Evolutionary conservation across 345 rosid species (phyloP), one percentile per base, ranked within the genome.

Genomic region (Carallia pectinifolia): DNA sequence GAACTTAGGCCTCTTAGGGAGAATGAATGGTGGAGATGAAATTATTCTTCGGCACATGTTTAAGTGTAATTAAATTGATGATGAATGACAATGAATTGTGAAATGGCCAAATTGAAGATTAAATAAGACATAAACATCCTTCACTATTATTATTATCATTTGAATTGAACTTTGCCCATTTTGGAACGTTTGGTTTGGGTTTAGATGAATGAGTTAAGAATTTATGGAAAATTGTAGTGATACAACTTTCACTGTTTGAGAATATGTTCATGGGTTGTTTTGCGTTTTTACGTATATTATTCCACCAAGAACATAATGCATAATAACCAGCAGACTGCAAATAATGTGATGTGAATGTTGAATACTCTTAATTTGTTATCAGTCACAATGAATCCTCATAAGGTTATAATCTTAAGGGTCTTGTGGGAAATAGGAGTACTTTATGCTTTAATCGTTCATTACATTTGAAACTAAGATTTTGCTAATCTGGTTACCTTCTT

Each of bases 41-140:
- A 52, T 56, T 33, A 65, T 72, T 68, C 74, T 31, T 78, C 56
- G 13, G 40, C 17, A 47, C 39, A 27, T 64, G 68, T 63, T 54
- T 27, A 53, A 17, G 29, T 33, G 27, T 13, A 17, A 70, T 50
- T 2, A 40, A 39, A n/a, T 4, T 29, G n/a, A 16, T 7, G 37
- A 33, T 34, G 17, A 9, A 13, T 6, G 23, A 17, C 37, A 48
- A n/a, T 27, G 48, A 10, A 16, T 44, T 7, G 4, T 18, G 9
- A 50, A 71, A 30, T 2, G 13, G 5, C 29, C 9, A 38, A n/a
- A n/a, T 10, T 13, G 54, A 39, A 7, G 37, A 37, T 50, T 33
- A 52, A 16, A 53, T 17, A n/a, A 40, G 67, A 15, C 6, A 4
- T n/a, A 6, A 62, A 17, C 16, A 61, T 59, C 6, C 59, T 48